These are phyloP conservation scores for Ophiocytium majus DNA, from an alignment of 352 stramenopile genomes.

Conservation along the genomic window DNA sequence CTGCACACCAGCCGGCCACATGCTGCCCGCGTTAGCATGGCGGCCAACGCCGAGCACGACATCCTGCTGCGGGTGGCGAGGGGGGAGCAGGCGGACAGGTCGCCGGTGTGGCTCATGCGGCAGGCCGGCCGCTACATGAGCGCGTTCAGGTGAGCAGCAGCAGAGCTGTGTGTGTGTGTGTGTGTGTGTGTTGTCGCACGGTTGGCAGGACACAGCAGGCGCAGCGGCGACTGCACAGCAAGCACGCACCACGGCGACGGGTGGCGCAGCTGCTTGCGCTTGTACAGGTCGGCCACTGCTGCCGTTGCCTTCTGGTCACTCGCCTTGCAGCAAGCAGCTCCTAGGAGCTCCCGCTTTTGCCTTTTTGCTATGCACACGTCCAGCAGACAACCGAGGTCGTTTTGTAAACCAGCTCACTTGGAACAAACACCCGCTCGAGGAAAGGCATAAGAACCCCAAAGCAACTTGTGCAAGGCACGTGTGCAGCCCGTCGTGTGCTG, in stretches of 20 bases:
- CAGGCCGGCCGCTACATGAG: conserved; percentile 79
- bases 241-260: neutral
- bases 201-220: neutral
- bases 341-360: no score
- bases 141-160: conserved; percentile 64
- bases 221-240: neutral
- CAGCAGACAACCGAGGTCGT: no score
- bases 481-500: no score
- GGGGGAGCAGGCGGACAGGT: conserved; percentile 69
- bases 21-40: conserved; percentile 23
- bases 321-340: neutral
- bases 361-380: no score
- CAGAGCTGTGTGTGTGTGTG: neutral
- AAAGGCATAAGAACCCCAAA: no score
- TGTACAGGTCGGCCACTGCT: neutral
- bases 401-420: no score
- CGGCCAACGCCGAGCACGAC: conserved; percentile 63
- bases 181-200: neutral
- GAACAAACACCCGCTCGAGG: no score
- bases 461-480: no score
- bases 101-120: conserved; percentile 79
- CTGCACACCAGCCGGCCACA: neutral
- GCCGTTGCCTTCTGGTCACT: neutral
- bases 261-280: neutral
- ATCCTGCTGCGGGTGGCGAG: conserved; percentile 72